phyloP scores from a whole-genome alignment of 2,329 filamentous ascomycete genomes.

The Alternaria novae-zelandiae region DNA sequence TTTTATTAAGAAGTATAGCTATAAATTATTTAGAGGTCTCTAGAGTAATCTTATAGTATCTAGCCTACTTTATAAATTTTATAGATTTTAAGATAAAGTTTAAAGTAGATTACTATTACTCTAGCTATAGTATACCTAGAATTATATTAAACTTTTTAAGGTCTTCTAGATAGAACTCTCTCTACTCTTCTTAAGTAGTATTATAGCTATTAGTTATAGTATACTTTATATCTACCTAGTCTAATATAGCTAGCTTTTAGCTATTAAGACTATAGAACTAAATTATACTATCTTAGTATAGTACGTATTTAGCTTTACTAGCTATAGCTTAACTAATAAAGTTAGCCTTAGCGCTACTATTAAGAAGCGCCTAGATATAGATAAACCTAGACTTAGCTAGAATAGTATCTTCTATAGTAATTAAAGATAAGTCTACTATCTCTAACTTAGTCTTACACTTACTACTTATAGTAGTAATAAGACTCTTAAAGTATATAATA shows the following conservation, averaged over 20 bases:
- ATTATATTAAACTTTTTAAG: neutral
- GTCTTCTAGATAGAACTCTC: neutral
- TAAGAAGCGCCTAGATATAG: neutral
- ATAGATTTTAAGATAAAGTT: neutral
- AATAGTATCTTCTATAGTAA: neutral
- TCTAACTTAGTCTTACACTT: no score
- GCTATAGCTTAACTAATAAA: neutral
- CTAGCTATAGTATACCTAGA: neutral
- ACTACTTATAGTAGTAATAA: no score
- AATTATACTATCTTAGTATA: no score
- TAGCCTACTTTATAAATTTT: neutral
- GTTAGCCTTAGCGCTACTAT: neutral
- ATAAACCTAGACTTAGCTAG: neutral
- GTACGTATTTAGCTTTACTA: neutral
- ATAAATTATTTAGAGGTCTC: no score
- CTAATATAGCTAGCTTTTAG: no score
- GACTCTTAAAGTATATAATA: neutral
- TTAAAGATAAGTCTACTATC: neutral
- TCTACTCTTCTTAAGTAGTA: neutral
- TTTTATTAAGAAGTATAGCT: neutral
- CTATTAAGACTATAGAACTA: no score
- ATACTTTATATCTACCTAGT: no score
- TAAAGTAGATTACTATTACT: neutral
- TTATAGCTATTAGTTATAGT: neutral
- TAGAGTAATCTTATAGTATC: neutral